phyloP scores from a whole-genome alignment of 306 rosid genomes.

The Cucumis hystrix region DNA sequence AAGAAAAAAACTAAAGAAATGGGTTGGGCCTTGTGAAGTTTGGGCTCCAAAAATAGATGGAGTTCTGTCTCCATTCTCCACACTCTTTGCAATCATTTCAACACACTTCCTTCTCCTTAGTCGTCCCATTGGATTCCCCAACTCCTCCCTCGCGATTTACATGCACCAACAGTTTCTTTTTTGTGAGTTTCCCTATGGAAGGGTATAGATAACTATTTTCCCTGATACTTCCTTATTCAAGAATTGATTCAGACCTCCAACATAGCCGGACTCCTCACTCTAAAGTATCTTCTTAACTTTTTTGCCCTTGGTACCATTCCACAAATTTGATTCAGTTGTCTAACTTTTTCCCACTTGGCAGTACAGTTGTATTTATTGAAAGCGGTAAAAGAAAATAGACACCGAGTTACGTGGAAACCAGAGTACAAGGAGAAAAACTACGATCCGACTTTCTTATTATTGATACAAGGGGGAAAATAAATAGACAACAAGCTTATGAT shows the following conservation, averaged over 20 bases:
- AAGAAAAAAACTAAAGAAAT: no score
- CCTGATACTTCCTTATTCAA: neutral
- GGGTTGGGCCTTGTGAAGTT: no score
- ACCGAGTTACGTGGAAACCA: no score
- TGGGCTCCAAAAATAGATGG: no score
- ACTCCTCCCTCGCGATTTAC: neutral
- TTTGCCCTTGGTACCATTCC: neutral
- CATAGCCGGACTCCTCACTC: neutral
- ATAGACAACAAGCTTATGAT: no score
- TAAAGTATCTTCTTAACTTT: neutral
- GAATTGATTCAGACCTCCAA: neutral
- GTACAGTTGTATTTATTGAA: neutral
- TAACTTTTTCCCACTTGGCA: neutral
- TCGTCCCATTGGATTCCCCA: neutral
- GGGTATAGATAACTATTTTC: neutral
- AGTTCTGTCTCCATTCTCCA: no score
- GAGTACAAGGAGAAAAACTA: no score
- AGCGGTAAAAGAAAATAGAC: no score
- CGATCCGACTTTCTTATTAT: no score
- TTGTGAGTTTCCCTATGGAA: neutral
- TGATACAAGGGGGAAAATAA: no score
- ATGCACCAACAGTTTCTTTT: neutral
- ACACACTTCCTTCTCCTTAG: neutral
- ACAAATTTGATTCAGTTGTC: neutral
- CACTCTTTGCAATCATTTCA: neutral